These are phyloP conservation scores for Pseudocercospora macadamiae DNA, from an alignment of 2,329 filamentous ascomycete species.

Conservation along the genomic window DNA sequence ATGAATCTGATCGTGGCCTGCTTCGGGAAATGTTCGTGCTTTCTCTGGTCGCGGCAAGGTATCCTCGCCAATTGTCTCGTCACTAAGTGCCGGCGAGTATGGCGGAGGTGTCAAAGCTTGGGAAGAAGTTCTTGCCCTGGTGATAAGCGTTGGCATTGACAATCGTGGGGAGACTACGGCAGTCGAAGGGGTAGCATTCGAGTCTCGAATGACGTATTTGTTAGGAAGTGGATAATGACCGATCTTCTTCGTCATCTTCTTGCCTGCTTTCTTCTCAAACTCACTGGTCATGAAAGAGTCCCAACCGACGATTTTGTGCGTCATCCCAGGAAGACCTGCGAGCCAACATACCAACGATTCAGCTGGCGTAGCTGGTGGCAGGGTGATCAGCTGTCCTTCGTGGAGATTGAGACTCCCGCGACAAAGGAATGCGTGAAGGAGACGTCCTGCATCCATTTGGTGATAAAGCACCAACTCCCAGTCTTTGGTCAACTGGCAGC, in stretches of 20 bases:
- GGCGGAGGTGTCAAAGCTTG: conserved; percentile 16
- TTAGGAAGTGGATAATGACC: conserved; percentile 22
- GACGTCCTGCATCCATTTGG: conserved; percentile 24
- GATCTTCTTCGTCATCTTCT: conserved; percentile 20
- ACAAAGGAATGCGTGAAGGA: conserved; percentile 25
- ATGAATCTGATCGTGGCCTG: neutral
- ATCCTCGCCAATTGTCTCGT: neutral
- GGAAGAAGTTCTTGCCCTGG: conserved; percentile 8
- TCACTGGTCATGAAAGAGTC: conserved; percentile 14
- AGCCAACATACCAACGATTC: conserved; percentile 24
- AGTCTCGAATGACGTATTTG: conserved; percentile 20
- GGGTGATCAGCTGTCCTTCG: conserved; percentile 17
- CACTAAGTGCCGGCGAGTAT: conserved; percentile 12
- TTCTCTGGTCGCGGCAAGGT: neutral
- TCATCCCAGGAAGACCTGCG: conserved; percentile 17
- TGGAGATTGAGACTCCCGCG: conserved; percentile 15
- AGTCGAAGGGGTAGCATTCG: neutral
- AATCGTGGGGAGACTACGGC: neutral
- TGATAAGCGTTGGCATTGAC: conserved; percentile 1
- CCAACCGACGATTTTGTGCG: conserved; percentile 23
- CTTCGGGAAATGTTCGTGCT: neutral
- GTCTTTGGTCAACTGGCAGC: conserved; percentile 18
- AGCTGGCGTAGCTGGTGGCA: conserved; percentile 18
- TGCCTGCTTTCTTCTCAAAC: conserved; percentile 25
- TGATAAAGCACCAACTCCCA: conserved; percentile 11